Evolutionary conservation across 306 rosid species (phyloP), one percentile per base, ranked within the genome.

Genomic region (Cicer pinnatifidum): DNA sequence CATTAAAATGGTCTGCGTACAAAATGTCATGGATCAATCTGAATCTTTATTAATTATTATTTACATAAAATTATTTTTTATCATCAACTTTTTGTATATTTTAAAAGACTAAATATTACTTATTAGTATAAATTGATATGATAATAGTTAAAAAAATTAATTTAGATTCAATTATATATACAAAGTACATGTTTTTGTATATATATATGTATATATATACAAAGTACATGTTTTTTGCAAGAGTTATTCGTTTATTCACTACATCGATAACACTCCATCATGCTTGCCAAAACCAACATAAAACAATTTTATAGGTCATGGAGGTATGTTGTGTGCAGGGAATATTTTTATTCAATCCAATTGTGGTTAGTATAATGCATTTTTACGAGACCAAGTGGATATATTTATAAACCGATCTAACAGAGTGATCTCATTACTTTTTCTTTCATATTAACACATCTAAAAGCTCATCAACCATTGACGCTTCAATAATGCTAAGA

Each of bases 221-320:
- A n/a, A n/a, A n/a, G n/a, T n/a, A n/a, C n/a, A n/a, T n/a, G n/a
- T n/a, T n/a, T n/a, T 17, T 17, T 17, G 19, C 20, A 41, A 16
- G 23, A 58, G 11, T 46, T 67, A 37, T 56, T 77, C 35, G 11
- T 80, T 13, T 20, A 51, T 75, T 63, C 40, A 64, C 62, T 38
- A n/a, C 57, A 47, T 67, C 28, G 75, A 64, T 19, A 63, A 28
- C 58, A 47, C 47, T 83, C 40, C 57, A 44, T n/a, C n/a, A 48
- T 35, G 38, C 53, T 40, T 16, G 28, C 61, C 63, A 54, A 52
- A 46, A 28, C 45, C 71, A 60, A 8, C 38, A n/a, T 19, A 17
- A 17, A 78, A 33, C 57, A 39, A 17, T 41, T 50, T 62, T 56
- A 48, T 17, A 11, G 48, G 68, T 63, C 43, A 28, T 19, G 40